These are phyloP conservation scores for Potentilla sterilis DNA, from an alignment of 306 rosid genomes.

Conservation along the genomic window DNA sequence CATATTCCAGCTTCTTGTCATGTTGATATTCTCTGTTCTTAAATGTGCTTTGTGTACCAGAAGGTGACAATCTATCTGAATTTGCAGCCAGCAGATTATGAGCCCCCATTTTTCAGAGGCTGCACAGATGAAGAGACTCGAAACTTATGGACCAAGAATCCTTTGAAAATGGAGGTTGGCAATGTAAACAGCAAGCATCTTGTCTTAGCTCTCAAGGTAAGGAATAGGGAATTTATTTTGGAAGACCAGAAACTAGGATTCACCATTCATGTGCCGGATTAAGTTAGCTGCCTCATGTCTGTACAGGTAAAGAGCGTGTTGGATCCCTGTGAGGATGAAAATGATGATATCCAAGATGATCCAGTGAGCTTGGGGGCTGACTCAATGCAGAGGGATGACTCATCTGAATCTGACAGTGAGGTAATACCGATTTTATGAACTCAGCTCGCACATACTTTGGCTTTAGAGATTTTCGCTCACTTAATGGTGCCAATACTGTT, in stretches of 20 bases:
- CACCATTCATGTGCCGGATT: conserved; percentile 8
- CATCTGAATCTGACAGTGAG: conserved; percentile 54
- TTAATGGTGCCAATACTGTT: conserved; percentile 6
- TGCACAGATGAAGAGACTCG: conserved; percentile 75
- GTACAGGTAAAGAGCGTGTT: conserved; percentile 58
- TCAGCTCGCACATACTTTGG: not conserved
- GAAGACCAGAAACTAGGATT: not conserved
- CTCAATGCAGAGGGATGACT: conserved; percentile 38
- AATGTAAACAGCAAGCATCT: conserved; percentile 97
- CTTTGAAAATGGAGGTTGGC: conserved; percentile 92
- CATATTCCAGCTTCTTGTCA: conserved; percentile 2
- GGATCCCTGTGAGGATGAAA: conserved; percentile 64
- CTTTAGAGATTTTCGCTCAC: conserved; percentile 1
- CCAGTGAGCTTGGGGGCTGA: conserved; percentile 51
- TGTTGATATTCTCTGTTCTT: not conserved
- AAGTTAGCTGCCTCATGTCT: not conserved
- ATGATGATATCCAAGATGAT: conserved; percentile 44
- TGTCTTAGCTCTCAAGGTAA: conserved; percentile 86
- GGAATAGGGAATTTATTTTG: conserved; percentile 11
- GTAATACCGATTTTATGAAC: conserved; percentile 25
- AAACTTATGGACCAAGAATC: conserved; percentile 76
- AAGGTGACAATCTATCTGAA: conserved; percentile 22
- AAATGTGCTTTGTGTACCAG: not conserved
- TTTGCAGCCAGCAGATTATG: conserved; percentile 88
- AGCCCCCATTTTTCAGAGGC: conserved; percentile 93